Evolutionary conservation across 805 yeast genomes (phyloP).

Genomic region (Candida schatavii): DNA sequence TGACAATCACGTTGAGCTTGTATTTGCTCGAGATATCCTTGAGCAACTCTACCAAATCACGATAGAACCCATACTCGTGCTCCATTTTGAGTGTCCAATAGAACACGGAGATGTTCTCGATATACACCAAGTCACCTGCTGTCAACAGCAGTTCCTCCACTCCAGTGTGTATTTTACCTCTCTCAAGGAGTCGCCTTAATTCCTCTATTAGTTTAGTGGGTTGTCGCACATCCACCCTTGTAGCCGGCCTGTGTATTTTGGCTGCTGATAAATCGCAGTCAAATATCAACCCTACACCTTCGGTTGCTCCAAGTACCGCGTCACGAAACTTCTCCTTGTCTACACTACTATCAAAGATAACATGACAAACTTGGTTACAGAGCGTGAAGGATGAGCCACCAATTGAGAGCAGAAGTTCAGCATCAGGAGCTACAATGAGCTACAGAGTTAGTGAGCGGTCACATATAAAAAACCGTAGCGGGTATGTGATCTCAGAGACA

Average conservation of each 20-base stretch:
- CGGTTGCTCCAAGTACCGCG: background rate
- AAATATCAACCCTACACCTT: background rate
- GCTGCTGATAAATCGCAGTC: background rate
- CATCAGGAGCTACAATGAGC: background rate
- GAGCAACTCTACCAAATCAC: constrained; percentile 10
- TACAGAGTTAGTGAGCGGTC: background rate
- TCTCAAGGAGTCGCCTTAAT: background rate
- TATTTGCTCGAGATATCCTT: constrained; percentile 13
- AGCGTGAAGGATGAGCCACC: background rate
- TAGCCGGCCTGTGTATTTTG: background rate
- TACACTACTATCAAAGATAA: background rate
- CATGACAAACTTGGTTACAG: background rate
- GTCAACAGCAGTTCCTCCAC: background rate
- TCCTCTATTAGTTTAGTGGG: background rate
- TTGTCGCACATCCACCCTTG: background rate
- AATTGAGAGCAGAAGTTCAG: constrained; percentile 1
- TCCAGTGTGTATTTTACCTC: background rate
- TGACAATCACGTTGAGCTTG: constrained; percentile 23
- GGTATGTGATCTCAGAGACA: too few species aligned
- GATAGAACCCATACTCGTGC: constrained; percentile 9
- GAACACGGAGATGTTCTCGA: constrained; percentile 34
- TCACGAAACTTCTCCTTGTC: background rate
- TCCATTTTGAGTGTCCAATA: constrained; percentile 27
- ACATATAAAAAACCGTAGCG: too few species aligned
- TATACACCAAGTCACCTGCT: background rate